phyloP scores from a whole-genome alignment of 495 filamentous ascomycete genomes.

The Choiromyces venosus region DNA sequence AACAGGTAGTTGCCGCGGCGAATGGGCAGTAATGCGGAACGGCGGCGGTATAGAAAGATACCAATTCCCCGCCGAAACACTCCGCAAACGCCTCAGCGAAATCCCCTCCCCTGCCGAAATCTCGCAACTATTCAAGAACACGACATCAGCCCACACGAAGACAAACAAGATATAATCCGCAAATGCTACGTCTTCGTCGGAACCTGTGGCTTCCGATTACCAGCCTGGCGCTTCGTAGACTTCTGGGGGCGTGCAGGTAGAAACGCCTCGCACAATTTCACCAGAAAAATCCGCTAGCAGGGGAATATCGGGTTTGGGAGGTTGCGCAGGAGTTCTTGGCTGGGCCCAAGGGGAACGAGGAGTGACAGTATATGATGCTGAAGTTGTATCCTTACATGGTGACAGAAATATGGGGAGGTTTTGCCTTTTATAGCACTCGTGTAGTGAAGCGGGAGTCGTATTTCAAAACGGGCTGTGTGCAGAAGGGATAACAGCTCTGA shows the following conservation, averaged over 20 bases:
- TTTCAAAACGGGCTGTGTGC: no score
- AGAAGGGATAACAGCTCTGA: no score
- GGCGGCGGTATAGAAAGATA: constrained; percentile 16
- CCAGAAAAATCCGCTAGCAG: not conserved
- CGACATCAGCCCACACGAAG: not conserved
- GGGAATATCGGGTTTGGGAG: constrained; percentile 20
- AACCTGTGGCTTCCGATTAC: constrained; percentile 13
- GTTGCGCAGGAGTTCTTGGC: constrained; percentile 11
- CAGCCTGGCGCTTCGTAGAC: constrained; percentile 6
- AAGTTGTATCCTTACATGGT: no score
- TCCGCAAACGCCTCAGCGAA: not conserved
- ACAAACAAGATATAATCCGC: not conserved
- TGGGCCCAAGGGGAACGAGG: constrained; percentile 4
- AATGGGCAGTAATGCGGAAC: constrained; percentile 11
- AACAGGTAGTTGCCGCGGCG: constrained; percentile 11
- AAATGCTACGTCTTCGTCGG: constrained; percentile 13
- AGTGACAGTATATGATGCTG: no score
- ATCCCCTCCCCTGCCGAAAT: not conserved
- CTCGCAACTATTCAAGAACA: not conserved
- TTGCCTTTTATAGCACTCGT: no score
- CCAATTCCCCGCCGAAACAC: not conserved
- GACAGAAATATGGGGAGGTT: no score
- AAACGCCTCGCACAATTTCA: constrained; percentile 8
- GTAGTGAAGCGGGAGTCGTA: no score
- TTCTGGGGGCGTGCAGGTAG: not conserved